Percentiles rank a stretch among this genome's conserved stretches.
Evolutionary conservation across 495 filamentous ascomycete genomes (phyloP).

Genomic region (Penicillium roqueforti): DNA sequence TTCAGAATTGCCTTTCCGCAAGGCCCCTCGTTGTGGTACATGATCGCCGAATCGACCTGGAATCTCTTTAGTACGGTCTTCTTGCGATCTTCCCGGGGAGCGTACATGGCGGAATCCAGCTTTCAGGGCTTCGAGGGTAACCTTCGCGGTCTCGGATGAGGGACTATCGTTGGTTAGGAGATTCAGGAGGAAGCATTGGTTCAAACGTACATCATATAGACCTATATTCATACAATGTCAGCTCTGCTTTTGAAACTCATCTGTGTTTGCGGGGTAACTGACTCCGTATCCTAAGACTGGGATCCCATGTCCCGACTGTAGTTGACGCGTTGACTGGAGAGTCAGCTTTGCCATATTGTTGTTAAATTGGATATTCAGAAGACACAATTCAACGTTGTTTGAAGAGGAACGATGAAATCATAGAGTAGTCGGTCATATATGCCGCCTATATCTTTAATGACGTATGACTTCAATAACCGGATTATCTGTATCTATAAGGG

Average conservation of each 20-base stretch:
- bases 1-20: slow-evolving; percentile 47
- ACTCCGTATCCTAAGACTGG: slow-evolving; percentile 73
- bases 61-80: neutral
- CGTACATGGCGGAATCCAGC: slow-evolving; percentile 60
- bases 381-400: neutral
- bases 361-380: neutral
- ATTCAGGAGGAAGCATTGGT: neutral
- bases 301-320: slow-evolving; percentile 77
- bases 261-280: slow-evolving; percentile 26
- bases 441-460: no score
- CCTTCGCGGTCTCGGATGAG: slow-evolving; percentile 48
- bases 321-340: slow-evolving; percentile 32
- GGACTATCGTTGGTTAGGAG: slow-evolving; percentile 32
- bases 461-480: no score
- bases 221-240: slow-evolving; percentile 37
- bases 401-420: neutral
- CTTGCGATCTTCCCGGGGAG: neutral
- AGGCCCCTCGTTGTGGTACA: slow-evolving; percentile 52
- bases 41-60: slow-evolving; percentile 58
- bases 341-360: slow-evolving; percentile 29
- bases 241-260: neutral
- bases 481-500: no score
- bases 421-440: no score
- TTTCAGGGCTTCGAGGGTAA: slow-evolving; percentile 59
- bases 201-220: slow-evolving; percentile 64